Base-by-base conservation (phyloP, 2,329 filamentous ascomycete species). In the Periconia sp. region DNA sequence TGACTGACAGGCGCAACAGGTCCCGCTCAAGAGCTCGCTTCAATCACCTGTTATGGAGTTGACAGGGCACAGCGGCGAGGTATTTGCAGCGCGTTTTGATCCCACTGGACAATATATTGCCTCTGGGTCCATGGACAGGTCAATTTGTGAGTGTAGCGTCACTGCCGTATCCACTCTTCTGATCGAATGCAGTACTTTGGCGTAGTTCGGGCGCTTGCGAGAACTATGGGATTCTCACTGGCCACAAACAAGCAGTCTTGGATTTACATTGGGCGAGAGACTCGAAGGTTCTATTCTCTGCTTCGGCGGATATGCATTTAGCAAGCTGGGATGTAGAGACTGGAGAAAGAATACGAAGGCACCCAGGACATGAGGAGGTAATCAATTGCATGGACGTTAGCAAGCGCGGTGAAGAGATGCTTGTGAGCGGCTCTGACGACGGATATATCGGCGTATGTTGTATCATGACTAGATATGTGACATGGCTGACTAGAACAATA, bases 211-310 rank as follows among this genome's bases (percentile, higher is more conserved):
- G 91, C 61, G 82, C 90, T 59, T 96, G 92, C 74, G 89, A 95
- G 64, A 99, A 99, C 73, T 96, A 96, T 63, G 92, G 92, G 47
- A 76, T 89, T 19, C 78, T 99, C 38, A 90, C 79, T 7, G 94
- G 94, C 23, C 94, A 99, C 75, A 91, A 89, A 66, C 90, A 90
- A 55, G 94, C 94, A 1, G 78, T 99, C 35, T 78, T 97, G 18
- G 94, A 97, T 70, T 76, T 99, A 32, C 91, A 96, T 66, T 99
- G 94, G 94, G 96, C 94, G 19, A 87, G 94, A 66, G 94, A 99
- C 74, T 95, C 91, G 15, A 85, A 88, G 61, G 87, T 92, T 29
- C 72, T 99, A 37, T 97, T 92, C 65, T 94, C 92, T 6, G 92
- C 92, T 31, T 96, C 92, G 23, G 92, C 94, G 55, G 94, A 99